Conservation (phyloP, 148 eudicot genomes). For the Rhododendron vialii region DNA sequence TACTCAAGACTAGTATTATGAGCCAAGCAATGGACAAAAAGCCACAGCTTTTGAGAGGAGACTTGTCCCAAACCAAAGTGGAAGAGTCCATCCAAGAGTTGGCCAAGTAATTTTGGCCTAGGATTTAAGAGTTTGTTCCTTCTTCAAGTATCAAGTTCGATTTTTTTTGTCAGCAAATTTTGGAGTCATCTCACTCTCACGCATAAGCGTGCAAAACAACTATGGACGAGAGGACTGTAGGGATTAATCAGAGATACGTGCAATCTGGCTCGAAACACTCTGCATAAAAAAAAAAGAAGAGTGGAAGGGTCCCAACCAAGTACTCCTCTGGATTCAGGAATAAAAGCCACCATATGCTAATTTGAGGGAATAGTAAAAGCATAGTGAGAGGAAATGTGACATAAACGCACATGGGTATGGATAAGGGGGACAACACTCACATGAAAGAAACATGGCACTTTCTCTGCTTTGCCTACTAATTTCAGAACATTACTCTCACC, state of each 20-base stretch:
- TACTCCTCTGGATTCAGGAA: not conserved
- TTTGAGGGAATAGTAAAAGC: not conserved
- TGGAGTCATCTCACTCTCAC: too few relatives aligned
- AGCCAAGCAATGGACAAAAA: not conserved
- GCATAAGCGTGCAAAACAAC: too few relatives aligned
- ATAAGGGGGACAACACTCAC: slow-evolving; percentile 31
- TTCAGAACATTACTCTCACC: slow-evolving; percentile 18
- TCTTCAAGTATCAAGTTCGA: too few relatives aligned
- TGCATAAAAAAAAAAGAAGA: too few relatives aligned
- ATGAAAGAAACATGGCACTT: slow-evolving; percentile 31
- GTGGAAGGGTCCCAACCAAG: not conserved
- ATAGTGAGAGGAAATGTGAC: not conserved
- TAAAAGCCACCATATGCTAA: not conserved
- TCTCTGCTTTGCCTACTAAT: slow-evolving; percentile 16
- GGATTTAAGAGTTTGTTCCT: too few relatives aligned
- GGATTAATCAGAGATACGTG: too few relatives aligned
- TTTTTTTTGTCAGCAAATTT: too few relatives aligned
- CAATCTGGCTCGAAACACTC: too few relatives aligned
- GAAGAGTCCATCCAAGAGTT: not conserved
- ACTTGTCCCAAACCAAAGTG: not conserved
- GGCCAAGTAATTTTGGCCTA: too few relatives aligned
- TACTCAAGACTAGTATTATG: not conserved
- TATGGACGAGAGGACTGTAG: too few relatives aligned
- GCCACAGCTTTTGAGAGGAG: slow-evolving; percentile 9
- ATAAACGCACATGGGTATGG: slow-evolving; percentile 36